phyloP scores from a whole-genome alignment of 2,329 filamentous ascomycete species.

The Penicillium oxalicum region DNA sequence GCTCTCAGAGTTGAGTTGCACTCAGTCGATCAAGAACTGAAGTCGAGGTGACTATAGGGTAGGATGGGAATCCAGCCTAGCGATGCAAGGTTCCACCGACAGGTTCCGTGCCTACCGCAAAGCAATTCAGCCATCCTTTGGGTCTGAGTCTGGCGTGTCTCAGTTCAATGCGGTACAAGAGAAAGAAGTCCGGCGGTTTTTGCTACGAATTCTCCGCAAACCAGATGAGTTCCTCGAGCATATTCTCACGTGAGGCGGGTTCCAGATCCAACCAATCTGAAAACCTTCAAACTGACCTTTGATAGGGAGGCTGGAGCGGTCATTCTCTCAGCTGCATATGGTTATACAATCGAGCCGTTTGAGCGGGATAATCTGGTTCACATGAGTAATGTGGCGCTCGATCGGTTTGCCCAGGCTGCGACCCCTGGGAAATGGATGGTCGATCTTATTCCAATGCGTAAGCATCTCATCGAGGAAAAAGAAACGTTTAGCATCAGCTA shows the following conservation, averaged over 20 bases:
- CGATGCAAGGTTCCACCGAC: conserved; percentile 32
- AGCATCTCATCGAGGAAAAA: conserved; percentile 8
- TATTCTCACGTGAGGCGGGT: conserved; percentile 34
- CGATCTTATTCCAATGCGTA: conserved; percentile 42
- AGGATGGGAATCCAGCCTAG: conserved; percentile 33
- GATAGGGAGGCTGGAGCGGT: conserved; percentile 34
- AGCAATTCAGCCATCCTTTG: conserved; percentile 40
- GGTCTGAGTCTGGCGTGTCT: conserved; percentile 29
- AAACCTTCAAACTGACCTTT: not conserved
- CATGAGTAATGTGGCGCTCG: conserved; percentile 36
- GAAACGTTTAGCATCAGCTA: too few relatives aligned
- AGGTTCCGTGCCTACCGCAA: conserved; percentile 41
- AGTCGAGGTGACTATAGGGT: conserved; percentile 16
- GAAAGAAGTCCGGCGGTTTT: conserved; percentile 40
- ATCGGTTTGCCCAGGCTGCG: conserved; percentile 36
- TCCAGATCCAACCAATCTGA: not conserved
- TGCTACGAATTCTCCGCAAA: conserved; percentile 38
- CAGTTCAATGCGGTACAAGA: conserved; percentile 42
- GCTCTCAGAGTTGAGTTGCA: not conserved
- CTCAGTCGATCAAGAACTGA: too few relatives aligned
- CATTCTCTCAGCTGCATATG: conserved; percentile 42
- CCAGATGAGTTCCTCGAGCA: conserved; percentile 38
- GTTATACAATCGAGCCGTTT: conserved; percentile 41
- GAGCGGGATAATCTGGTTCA: conserved; percentile 41
- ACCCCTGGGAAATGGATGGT: conserved; percentile 43